Base-by-base conservation (phyloP, 73 alveolate species). In the Strombidium stylifer region DNA sequence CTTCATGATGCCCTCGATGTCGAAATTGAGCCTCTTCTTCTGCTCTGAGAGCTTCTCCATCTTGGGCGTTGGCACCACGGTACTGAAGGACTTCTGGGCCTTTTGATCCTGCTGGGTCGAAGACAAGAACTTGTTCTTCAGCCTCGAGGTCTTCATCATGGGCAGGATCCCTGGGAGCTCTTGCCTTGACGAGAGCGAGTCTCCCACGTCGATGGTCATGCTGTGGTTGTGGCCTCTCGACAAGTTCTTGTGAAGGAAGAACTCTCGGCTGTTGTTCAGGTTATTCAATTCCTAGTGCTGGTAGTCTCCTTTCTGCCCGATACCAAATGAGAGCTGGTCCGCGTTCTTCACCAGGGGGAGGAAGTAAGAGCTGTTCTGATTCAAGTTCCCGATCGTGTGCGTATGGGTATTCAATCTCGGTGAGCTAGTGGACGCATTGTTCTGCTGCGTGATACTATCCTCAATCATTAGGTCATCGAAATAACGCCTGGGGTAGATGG, bases 1-100 rank as follows among this genome's bases (percentile, higher is more conserved):
- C 37, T 60, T 60, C 37, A 60, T 60, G 45, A 60, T 60, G 37
- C 42, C 74, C 31, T 60, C 74, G 25, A 60, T 60, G 26, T 60
- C 56, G 15, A 44, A 44, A 44, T 44, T 15, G 6, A 44, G 6
- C n/a, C 8, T 11, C 6, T 15, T 11, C 10, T 44, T 11, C 8
- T 44, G 15, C 8, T 11, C 6, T 44, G 15, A 58, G 25, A 60
- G 42, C 23, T 60, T 60, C 6, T 46, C 61, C 19, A 20, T 37
- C 18, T 60, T 37, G 14, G 12, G 37, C 8, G 57, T 26, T 18
- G 32, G 57, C 14, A 5, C 18, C 11, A 45, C 19, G 24, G 15
- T 36, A 35, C 37, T 35, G 20, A 48, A 57, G 3, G 12, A 19
- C 18, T 24, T 35, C n/a, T 34, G 32, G 4, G 32, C 18, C 18